Evolutionary conservation across 768 basidiomycete species (phyloP).

Genomic region (Panellus pusillus): DNA sequence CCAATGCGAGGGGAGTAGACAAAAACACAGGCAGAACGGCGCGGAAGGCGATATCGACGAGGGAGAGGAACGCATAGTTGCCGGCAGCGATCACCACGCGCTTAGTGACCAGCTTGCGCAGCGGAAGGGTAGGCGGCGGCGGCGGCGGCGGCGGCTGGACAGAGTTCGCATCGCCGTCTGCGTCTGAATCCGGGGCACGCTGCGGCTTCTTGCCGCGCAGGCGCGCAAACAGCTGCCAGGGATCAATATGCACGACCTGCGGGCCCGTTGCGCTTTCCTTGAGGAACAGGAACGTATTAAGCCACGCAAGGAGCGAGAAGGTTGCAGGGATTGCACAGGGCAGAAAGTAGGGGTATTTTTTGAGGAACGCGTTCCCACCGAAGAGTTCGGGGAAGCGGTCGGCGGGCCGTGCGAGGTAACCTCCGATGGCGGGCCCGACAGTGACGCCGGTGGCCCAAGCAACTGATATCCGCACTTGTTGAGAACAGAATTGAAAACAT

Average conservation of each 20-base stretch:
- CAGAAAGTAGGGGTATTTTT: constrained; percentile 49
- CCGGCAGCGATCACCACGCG: constrained; percentile 46
- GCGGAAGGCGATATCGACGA: constrained; percentile 50
- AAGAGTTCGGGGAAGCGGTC: constrained; percentile 49
- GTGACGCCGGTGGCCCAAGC: constrained; percentile 7
- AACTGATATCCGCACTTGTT: background rate
- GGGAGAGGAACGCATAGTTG: constrained; percentile 50
- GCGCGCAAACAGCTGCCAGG: background rate
- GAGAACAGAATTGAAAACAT: too few species aligned
- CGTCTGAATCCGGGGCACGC: constrained; percentile 22
- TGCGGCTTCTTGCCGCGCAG: background rate
- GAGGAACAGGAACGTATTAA: constrained; percentile 39
- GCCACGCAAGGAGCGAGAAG: constrained; percentile 31
- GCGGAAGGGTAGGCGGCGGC: constrained; percentile 25
- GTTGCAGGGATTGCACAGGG: constrained; percentile 49
- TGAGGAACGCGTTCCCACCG: constrained; percentile 44
- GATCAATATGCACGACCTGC: too few species aligned
- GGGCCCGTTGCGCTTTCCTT: constrained; percentile 30
- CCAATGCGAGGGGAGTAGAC: constrained; percentile 45
- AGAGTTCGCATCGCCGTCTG: background rate
- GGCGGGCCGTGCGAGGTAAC: constrained; percentile 46
- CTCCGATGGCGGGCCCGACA: constrained; percentile 44
- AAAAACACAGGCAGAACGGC: constrained; percentile 51
- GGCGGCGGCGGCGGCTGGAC: background rate
- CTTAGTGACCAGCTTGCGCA: constrained; percentile 37